Evolutionary conservation across 106 monocot genomes (phyloP).

Genomic region (Dendrobium officinale): DNA sequence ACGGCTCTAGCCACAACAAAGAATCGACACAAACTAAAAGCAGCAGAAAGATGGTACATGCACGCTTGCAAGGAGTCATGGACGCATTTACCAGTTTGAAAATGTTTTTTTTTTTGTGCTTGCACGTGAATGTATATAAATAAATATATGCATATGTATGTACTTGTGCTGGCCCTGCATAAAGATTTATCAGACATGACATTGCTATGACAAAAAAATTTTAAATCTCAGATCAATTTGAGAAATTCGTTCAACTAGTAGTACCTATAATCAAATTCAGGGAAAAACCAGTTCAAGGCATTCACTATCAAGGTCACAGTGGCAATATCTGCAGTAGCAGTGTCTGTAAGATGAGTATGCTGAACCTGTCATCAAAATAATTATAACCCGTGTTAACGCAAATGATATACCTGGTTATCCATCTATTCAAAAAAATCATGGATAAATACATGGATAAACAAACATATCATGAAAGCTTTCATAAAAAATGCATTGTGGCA

Average conservation of each 20-base stretch:
- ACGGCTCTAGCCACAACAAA: not conserved
- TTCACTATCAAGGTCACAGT: constrained; percentile 79
- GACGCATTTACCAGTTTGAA: not conserved
- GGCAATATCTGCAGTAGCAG: constrained; percentile 84
- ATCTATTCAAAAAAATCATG: constrained; percentile 1
- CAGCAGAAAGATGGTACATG: not conserved
- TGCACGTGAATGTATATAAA: not conserved
- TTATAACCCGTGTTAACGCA: not conserved
- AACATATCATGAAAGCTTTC: not conserved
- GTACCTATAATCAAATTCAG: constrained; percentile 97
- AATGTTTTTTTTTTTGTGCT: not conserved
- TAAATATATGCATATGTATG: not conserved
- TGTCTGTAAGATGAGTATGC: constrained; percentile 81
- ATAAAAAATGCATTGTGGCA: not conserved
- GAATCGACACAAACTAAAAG: too few relatives aligned
- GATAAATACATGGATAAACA: not conserved
- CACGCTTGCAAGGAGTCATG: not conserved
- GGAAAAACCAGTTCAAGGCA: constrained; percentile 75
- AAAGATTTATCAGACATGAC: not conserved
- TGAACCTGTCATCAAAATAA: constrained; percentile 56
- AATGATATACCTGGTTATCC: not conserved
- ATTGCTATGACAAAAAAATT: not conserved
- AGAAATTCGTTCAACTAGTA: constrained; percentile 19
- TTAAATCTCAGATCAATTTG: not conserved
- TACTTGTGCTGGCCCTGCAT: not conserved